Base-by-base conservation (phyloP, 140 eudicot genomes). In the Erigeron philadelphicus region DNA sequence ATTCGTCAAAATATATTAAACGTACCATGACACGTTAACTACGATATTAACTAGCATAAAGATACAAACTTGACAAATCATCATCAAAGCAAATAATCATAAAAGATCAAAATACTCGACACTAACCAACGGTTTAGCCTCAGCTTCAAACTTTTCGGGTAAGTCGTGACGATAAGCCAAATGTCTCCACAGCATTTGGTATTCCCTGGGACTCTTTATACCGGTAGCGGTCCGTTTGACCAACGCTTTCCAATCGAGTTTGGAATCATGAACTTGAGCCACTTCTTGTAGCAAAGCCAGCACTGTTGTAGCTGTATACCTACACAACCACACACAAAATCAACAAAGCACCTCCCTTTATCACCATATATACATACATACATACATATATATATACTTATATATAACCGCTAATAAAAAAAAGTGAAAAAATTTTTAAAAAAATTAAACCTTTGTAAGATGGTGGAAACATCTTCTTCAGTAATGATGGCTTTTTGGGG, bases 161-260 rank as follows among this genome's bases (percentile, higher is more conserved):
- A 92, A 68, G 11, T 81, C 13, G 16, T 84, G 70, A 0, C 93
- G 87, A 81, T 89, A 92, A 13, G 98, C 96, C 54, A 89, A 75
- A 83, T 92, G 96, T 64, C 96, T 88, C 98, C 98, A 92, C 15
- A 92, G 49, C 98, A 84, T 86, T 43, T 88, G 98, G 79, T 86
- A 86, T 50, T 88, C 98, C 79, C 90, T 83, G 7, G 98, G 81
- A 76, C 67, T 78, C 0, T 84, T 56, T 62, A 92, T 92, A 16
- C 98, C 98, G 13, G 98, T 92, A 0, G 68, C 55, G 0, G 98
- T 79, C 9, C 82, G 83, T 76, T 75, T 81, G 77, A 81, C 96
- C 90, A 92, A 43, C 3, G 25, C 79, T 66, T 76, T 66, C 98
- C 98, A 92, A 75, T 92, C 90, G 46, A 81, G 61, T 48, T 92